Evolutionary conservation across 2,329 filamentous ascomycete genomes (phyloP).

Genomic region (Aspergillus transmontanensis): DNA sequence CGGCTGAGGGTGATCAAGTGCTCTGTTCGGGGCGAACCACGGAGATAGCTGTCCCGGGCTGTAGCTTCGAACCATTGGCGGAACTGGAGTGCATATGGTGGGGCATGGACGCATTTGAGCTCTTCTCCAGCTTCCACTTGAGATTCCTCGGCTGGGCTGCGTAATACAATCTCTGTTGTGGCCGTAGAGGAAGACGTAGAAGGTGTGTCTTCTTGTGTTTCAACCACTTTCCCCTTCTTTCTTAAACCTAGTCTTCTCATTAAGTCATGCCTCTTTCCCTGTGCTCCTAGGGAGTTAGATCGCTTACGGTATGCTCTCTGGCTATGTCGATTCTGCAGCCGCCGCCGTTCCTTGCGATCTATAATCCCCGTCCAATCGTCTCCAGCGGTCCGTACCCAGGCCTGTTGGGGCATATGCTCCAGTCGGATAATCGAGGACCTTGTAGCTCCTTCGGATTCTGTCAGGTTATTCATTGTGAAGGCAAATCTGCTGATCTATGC

Average conservation of each 20-base stretch:
- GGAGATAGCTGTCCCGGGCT: background rate
- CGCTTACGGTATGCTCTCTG: slow-evolving; percentile 27
- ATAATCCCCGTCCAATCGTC: slow-evolving; percentile 32
- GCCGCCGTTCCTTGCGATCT: slow-evolving; percentile 25
- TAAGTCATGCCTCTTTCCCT: too few species aligned
- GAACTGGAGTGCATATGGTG: slow-evolving; percentile 1
- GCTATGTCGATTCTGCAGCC: slow-evolving; percentile 32
- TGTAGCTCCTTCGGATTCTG: background rate
- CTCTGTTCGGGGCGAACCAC: slow-evolving; percentile 5
- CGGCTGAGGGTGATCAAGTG: slow-evolving; percentile 36
- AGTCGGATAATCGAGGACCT: background rate
- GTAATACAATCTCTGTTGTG: too few species aligned
- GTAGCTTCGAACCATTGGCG: background rate
- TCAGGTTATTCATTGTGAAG: background rate
- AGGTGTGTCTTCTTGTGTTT: background rate
- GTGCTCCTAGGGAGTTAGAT: background rate
- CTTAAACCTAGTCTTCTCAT: background rate
- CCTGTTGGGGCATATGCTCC: slow-evolving; percentile 20
- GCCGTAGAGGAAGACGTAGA: background rate
- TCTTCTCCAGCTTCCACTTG: background rate
- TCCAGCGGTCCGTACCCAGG: slow-evolving; percentile 7
- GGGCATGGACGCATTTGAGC: slow-evolving; percentile 5
- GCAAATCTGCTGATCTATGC: background rate
- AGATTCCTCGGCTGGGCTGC: background rate
- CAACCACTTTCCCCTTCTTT: background rate